phyloP scores from a whole-genome alignment of 192 early-diverging fungal species.

The Martensiomyces pterosporus region DNA sequence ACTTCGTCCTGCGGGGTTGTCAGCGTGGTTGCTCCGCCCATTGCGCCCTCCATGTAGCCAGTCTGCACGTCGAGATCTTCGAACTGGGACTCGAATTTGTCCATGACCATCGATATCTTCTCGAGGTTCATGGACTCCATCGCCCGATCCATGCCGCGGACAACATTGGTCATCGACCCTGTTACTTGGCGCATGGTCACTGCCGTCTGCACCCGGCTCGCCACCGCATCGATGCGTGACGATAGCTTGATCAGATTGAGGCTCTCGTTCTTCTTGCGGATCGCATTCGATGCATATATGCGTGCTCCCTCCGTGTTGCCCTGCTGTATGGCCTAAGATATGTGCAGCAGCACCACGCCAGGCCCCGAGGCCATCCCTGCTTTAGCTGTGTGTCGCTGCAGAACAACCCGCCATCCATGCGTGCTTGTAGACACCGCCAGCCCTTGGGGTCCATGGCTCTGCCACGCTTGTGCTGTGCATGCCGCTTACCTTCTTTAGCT shows the following conservation, averaged over 20 bases:
- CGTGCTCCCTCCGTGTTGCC: constrained; percentile 90
- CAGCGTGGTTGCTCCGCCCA: constrained; percentile 81
- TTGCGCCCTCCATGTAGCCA: constrained; percentile 92
- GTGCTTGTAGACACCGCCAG: too few relatives aligned
- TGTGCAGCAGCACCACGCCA: too few relatives aligned
- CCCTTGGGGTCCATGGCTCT: too few relatives aligned
- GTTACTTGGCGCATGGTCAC: constrained; percentile 89
- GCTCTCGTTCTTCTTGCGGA: constrained; percentile 94
- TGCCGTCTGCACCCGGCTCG: constrained; percentile 87
- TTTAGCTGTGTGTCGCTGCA: too few relatives aligned
- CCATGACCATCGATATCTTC: constrained; percentile 97
- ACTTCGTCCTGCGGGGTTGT: constrained; percentile 89
- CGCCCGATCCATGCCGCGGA: constrained; percentile 91
- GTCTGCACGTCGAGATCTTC: constrained; percentile 98
- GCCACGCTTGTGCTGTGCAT: too few relatives aligned
- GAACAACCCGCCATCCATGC: too few relatives aligned
- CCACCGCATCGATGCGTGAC: constrained; percentile 90
- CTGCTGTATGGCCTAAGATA: constrained; percentile 83
- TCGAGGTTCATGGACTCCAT: constrained; percentile 96
- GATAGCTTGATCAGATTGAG: constrained; percentile 83
- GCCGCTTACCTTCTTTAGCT: constrained; percentile 73
- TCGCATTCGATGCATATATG: constrained; percentile 92
- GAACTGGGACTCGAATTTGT: constrained; percentile 94
- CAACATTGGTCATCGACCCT: constrained; percentile 79
- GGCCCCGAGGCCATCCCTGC: too few relatives aligned